These are phyloP conservation scores for Avena eriantha DNA, from an alignment of 176 grass and related monocot genomes.

Conservation along the genomic window DNA sequence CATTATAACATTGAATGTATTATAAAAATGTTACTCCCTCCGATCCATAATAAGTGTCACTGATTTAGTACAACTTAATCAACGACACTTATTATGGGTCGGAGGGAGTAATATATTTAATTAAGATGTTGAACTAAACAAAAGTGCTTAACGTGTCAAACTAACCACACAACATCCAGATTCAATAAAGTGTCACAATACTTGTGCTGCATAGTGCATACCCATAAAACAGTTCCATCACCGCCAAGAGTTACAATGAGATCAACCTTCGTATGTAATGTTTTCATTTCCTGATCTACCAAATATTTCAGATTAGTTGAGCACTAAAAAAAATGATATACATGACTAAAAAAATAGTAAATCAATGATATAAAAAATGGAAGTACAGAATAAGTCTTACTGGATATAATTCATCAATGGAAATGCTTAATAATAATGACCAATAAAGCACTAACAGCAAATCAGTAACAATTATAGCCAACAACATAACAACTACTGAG, in stretches of 20 bases:
- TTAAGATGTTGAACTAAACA: neutral
- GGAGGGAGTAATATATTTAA: neutral
- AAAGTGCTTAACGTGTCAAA: constrained; percentile 8
- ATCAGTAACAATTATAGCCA: constrained; percentile 17
- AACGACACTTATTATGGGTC: too few relatives aligned
- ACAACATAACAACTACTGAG: constrained; percentile 16
- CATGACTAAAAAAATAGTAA: constrained; percentile 17
- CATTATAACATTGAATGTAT: neutral
- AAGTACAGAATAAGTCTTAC: constrained; percentile 1
- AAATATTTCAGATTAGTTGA: constrained; percentile 33
- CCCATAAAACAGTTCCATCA: constrained; percentile 88
- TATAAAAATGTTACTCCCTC: neutral
- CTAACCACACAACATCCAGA: constrained; percentile 8
- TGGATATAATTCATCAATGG: constrained; percentile 9
- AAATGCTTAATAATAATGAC: constrained; percentile 13
- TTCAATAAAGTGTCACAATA: constrained; percentile 39
- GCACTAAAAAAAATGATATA: constrained; percentile 20
- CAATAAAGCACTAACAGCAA: constrained; percentile 20
- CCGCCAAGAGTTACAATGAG: constrained; percentile 80
- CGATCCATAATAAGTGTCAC: too few relatives aligned
- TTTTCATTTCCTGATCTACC: constrained; percentile 77
- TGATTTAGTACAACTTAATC: too few relatives aligned
- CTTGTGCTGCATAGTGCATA: constrained; percentile 49
- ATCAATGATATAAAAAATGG: constrained; percentile 4
- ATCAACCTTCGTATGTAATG: constrained; percentile 76